phyloP scores from a whole-genome alignment of 371 early-diverging fungal species.

The Nematocida ausubeli region DNA sequence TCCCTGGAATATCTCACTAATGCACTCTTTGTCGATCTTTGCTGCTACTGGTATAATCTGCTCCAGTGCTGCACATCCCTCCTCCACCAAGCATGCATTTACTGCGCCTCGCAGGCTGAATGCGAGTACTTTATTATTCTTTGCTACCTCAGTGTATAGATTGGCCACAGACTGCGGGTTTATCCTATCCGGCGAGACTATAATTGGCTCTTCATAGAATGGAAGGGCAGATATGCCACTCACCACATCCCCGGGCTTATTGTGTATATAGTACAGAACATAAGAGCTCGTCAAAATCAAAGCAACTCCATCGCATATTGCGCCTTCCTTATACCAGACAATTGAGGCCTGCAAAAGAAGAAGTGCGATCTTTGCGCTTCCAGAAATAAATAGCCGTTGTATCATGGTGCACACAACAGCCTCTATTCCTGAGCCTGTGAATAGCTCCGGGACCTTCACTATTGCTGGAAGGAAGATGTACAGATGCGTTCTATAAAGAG shows the following conservation, averaged over 20 bases:
- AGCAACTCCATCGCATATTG: neutral
- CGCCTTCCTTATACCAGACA: constrained; percentile 31
- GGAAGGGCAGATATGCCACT: neutral
- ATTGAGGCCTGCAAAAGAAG: constrained; percentile 30
- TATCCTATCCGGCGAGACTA: constrained; percentile 2
- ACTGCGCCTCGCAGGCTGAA: constrained; percentile 27
- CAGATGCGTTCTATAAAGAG: constrained; percentile 48
- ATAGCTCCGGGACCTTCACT: constrained; percentile 23
- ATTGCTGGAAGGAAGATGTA: constrained; percentile 46
- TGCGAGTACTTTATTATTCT: neutral
- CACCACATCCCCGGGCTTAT: neutral
- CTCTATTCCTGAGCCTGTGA: constrained; percentile 32
- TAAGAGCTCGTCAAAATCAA: neutral
- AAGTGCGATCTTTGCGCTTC: constrained; percentile 15
- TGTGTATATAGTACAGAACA: constrained; percentile 29
- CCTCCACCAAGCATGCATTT: neutral
- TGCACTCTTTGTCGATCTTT: constrained; percentile 8
- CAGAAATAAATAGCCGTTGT: constrained; percentile 18
- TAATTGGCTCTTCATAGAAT: neutral
- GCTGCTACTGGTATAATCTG: constrained; percentile 3
- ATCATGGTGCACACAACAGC: constrained; percentile 5
- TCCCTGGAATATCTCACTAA: constrained; percentile 13
- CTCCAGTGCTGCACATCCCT: constrained; percentile 20
- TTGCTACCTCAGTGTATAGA: constrained; percentile 23
- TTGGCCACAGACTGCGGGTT: constrained; percentile 8